phyloP scores from a whole-genome alignment of 225 moss, liverwort and hornwort genomes.

The Antitrichia curtipendula region DNA sequence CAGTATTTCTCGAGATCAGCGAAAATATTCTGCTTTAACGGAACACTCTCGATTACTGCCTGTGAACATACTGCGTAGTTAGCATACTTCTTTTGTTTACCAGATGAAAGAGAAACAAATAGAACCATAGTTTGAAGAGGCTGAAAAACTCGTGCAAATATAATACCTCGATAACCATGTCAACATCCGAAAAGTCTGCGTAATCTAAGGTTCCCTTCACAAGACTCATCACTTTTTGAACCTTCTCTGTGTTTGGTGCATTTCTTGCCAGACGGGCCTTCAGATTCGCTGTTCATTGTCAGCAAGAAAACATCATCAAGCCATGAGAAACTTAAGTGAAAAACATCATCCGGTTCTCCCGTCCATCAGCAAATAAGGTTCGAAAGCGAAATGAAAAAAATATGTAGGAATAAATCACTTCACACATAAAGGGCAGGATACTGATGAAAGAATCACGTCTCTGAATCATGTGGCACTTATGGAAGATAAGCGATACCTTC shows the following conservation, averaged over 20 bases:
- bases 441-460: neutral
- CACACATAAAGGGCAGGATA: neutral
- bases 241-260: conserved; percentile 24
- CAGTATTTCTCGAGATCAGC: conserved; percentile 68
- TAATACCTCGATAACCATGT: conserved; percentile 77
- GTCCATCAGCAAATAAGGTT: neutral
- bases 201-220: conserved; percentile 74
- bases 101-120: neutral
- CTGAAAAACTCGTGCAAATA: neutral
- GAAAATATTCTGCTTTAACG: conserved; percentile 72
- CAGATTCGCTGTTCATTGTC: conserved; percentile 47
- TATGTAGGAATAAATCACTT: neutral
- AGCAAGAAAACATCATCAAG: neutral
- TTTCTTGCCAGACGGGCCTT: conserved; percentile 33
- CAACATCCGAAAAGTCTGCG: conserved; percentile 58
- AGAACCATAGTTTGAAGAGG: neutral
- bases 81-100: neutral
- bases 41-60: conserved; percentile 66
- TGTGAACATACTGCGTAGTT: conserved; percentile 11
- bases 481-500: conserved; percentile 21
- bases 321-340: neutral
- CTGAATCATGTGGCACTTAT: neutral
- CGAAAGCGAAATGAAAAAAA: neutral
- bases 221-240: conserved; percentile 37
- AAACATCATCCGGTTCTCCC: neutral